Evolutionary conservation across 345 rosid species (phyloP), one percentile per base, ranked within the genome.

Genomic region (Euphorbia tirucalli): DNA sequence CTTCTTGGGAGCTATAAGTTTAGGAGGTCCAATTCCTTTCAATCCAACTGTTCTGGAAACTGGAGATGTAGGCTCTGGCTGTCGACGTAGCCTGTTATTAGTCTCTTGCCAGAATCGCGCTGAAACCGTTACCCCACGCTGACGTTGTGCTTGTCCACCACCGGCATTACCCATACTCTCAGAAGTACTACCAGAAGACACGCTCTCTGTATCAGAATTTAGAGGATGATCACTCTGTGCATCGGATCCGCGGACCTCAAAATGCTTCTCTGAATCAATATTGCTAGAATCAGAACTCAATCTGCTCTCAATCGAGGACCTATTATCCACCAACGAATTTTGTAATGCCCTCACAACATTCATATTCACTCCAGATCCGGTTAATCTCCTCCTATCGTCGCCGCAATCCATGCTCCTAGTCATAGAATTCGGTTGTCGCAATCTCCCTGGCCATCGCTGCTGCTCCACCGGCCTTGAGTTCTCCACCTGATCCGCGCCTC

Each of bases 141-240:
- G 66, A 25, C 77, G 76, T 39, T 65, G 82, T 28, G 50, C 72
- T 55, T 81, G 77, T 55, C 78, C 65, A n/a, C 71, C 75, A 57
- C 67, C 77, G 58, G 67, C 63, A 58, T 72, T 74, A 14, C 65
- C 50, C 52, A 41, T 65, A 67, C 77, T 77, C 59, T 80, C 90
- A 16, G 86, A 86, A 83, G 87, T 83, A 78, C 93, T 83, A 68
- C 88, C 88, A 50, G 99, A 89, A 70, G 98, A 93, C 44, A 86
- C 87, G 74, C 96, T 91, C 61, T 93, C 99, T 58, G 90, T 82
- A 78, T 93, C 98, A 37, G 97, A 96, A 82, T 87, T 81, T 55
- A 69, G 65, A 66, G 35, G 72, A 69, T 35, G 68, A 59, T 82
- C 88, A 48, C 69, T 77, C 56, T 67, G 81, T 28, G 59, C 67